A percentile compares a stretch with the other conserved stretches of the same genome.
phyloP scores from a whole-genome alignment of 148 eudicot species.

The Arctostaphylos glauca region DNA sequence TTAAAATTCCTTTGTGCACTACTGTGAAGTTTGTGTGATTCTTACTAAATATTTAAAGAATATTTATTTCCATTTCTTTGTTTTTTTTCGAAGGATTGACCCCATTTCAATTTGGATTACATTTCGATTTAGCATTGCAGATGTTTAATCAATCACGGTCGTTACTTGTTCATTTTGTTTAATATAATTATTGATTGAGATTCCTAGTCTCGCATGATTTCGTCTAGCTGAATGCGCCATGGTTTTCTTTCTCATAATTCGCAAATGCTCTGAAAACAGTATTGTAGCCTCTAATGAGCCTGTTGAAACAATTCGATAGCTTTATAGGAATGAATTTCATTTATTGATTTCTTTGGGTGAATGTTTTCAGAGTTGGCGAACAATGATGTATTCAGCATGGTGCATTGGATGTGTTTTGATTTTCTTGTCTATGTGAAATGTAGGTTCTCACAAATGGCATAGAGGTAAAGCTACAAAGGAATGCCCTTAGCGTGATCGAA shows the following conservation, averaged over 20 bases:
- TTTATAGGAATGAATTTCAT: neutral
- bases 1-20: neutral
- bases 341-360: neutral
- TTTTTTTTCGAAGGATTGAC: neutral
- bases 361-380: neutral
- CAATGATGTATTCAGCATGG: neutral
- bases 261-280: no score
- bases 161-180: neutral
- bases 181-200: neutral
- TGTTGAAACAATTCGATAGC: neutral
- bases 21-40: neutral
- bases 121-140: neutral
- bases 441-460: slow-evolving; percentile 75
- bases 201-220: neutral
- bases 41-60: neutral
- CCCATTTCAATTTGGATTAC: neutral
- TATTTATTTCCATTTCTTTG: neutral
- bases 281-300: neutral
- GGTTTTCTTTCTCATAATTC: neutral
- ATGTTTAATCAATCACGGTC: neutral
- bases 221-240: neutral
- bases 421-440: neutral
- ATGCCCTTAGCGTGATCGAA: slow-evolving; percentile 69
- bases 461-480: slow-evolving; percentile 68
- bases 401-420: neutral